phyloP scores from a whole-genome alignment of 75 land plant genomes.

The Picea sitchensis region DNA sequence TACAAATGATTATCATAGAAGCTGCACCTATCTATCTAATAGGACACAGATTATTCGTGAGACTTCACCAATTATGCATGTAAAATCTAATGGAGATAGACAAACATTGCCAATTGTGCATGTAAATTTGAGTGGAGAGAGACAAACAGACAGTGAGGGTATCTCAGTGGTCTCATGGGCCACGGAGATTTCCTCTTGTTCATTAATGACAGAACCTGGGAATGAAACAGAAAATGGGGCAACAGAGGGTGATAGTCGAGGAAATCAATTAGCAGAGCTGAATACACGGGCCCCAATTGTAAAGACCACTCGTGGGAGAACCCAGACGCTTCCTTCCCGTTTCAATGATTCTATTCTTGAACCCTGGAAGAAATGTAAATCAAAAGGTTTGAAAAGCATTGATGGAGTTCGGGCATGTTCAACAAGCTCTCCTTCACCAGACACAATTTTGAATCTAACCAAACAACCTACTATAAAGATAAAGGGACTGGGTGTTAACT shows the following conservation, averaged over 20 bases:
- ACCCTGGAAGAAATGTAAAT: slow-evolving; percentile 67
- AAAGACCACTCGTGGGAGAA: slow-evolving; percentile 70
- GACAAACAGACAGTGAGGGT: slow-evolving; percentile 5
- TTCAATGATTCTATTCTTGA: slow-evolving; percentile 81
- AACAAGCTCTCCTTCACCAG: not conserved
- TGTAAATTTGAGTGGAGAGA: slow-evolving; percentile 2
- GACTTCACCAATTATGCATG: not conserved
- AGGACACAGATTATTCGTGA: not conserved
- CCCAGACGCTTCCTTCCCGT: slow-evolving; percentile 72
- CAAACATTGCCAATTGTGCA: not conserved
- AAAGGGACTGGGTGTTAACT: not conserved
- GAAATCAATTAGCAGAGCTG: not conserved
- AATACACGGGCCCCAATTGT: slow-evolving; percentile 45
- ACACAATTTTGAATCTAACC: not conserved
- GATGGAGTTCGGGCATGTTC: not conserved
- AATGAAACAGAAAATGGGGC: not conserved
- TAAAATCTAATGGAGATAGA: slow-evolving; percentile 6
- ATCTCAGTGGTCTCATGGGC: slow-evolving; percentile 8
- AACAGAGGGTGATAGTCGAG: not conserved
- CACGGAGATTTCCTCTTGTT: slow-evolving; percentile 4
- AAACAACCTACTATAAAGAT: not conserved
- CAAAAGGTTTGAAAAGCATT: not conserved
- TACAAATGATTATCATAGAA: not conserved
- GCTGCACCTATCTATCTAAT: not conserved
- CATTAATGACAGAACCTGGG: not conserved